Evolutionary conservation across 768 basidiomycete genomes (phyloP), one percentile per base, ranked within the genome.

Genomic region (Tulasnella sp.): DNA sequence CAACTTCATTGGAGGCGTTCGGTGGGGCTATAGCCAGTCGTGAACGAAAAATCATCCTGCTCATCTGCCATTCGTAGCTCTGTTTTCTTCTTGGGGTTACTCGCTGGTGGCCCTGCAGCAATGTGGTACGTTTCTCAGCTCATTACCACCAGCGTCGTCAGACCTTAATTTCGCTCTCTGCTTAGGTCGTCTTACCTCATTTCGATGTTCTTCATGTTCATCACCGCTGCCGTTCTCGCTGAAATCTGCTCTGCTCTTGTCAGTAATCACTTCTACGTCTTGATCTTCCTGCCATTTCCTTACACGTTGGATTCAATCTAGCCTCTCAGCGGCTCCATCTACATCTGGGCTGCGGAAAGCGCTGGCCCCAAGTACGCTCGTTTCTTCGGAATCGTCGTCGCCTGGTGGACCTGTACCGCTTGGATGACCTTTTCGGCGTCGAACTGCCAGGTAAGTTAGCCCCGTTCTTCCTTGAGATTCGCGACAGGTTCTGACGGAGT

Each of bases 371-470:
- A 91, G 76, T 89, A 92, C 76, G 92, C 88, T 2, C 85, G 94
- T 40, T 90, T 95, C 80, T 86, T 93, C 75, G 94, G 92, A 0
- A 94, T 95, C 81, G 79, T 93, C 71, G 94, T 95, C 17, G 94
- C 94, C 36, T 96, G 91, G 90, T 96, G 94, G 94, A 84, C 91
- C 16, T 89, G 89, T 72, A 94, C 93, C 1, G 94, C 94, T n/a
- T 96, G 94, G 94, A 94, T 94, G 86, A 95, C 94, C 0, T 96
- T 95, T 76, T 84, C 88, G 44, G 94, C 94, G 9, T 87, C 90
- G 34, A 95, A 93, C 77, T 93, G 91, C 73, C 92, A 94, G 82
- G 94, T 90, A 62, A 40, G 85, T 73, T 67, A 1, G n/a, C 14
- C 8, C 4, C 34, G 16, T 0, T 63, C 64, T 59, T 32, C 35